Evolutionary conservation across 108 stramenopile species (phyloP), one percentile per base, ranked within the genome.

Genomic region (Fragilaria radians): DNA sequence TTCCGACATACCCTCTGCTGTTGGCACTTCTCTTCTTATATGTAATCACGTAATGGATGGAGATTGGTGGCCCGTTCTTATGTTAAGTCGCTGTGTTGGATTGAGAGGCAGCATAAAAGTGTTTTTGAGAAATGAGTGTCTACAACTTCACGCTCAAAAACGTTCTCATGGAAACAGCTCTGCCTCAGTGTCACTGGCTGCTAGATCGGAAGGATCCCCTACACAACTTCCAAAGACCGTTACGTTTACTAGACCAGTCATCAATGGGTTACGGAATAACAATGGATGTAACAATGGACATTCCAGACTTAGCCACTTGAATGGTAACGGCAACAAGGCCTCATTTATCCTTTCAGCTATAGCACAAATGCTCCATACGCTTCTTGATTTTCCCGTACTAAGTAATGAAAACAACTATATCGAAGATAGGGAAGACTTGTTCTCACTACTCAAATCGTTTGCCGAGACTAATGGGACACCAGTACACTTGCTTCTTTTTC

Each of bases 11-110:
- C 83, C 82, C 5, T 71, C 66, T 55, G 79, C 84, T 22, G 72
- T 89, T 5, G 81, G 88, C 28, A 78, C 81, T 0, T 70, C 79
- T 9, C 61, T 89, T 27, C 52, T 86, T 54, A 79, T 86, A 19
- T 80, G 61, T 23, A 89, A 89, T 68, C 85, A 87, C 64, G 29
- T 78, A 14, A 63, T 65, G 54, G 74, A 84, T 36, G 76, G 68
- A 17, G 88, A 89, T 67, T 89, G 85, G 82, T 86, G 78, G 68
- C 59, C 68, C 4, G 62, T 89, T 28, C 59, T 86, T 28, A 82
- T 84, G 88, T 66, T 89, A 46, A 81, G 77, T 30, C 66, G 85
- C 31, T 79, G 78, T 56, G 77, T 89, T 7, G 85, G 88, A 3
- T 59, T 86, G 14, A 52, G 74, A 31, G 85, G 88, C 7, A 80